Conservation (phyloP, 2,329 filamentous ascomycete species). For the Nigrospora osmanthi region DNA sequence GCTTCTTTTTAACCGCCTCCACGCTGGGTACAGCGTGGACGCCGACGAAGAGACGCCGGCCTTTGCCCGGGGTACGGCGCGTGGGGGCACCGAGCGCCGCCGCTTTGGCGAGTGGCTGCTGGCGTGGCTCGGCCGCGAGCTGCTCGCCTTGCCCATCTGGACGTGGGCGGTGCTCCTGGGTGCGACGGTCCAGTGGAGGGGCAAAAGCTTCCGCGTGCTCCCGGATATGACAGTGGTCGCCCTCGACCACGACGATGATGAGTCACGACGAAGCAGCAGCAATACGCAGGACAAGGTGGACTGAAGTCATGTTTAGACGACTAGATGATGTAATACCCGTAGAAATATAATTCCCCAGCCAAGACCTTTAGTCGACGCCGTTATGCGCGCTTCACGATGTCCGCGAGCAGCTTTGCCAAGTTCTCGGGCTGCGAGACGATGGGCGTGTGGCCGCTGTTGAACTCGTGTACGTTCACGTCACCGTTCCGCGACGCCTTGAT, state of each 20-base stretch:
- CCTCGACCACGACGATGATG: constrained; percentile 13
- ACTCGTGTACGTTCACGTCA: too few species aligned
- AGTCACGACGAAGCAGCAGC: too few species aligned
- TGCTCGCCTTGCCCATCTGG: constrained; percentile 84
- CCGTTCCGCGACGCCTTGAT: too few species aligned
- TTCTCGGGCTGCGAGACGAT: too few species aligned
- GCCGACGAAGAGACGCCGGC: constrained; percentile 64
- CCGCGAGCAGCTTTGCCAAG: too few species aligned
- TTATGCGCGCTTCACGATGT: too few species aligned
- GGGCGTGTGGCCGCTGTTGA: too few species aligned
- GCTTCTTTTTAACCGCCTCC: constrained; percentile 63
- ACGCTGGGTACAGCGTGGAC: constrained; percentile 64
- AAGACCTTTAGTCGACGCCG: too few species aligned
- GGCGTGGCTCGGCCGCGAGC: constrained; percentile 80
- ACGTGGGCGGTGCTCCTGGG: constrained; percentile 83
- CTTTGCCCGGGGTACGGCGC: constrained; percentile 52
- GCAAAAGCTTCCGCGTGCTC: constrained; percentile 71
- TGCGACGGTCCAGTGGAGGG: constrained; percentile 79
- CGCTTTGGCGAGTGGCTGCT: constrained; percentile 63
- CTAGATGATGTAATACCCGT: too few species aligned
- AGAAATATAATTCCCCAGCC: too few species aligned
- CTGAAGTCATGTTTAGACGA: too few species aligned
- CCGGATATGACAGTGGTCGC: constrained; percentile 73
- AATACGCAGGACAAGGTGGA: too few species aligned
- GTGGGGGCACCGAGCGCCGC: constrained; percentile 37